phyloP scores from a whole-genome alignment of 257 asterid species.

The Penstemon barbatus region DNA sequence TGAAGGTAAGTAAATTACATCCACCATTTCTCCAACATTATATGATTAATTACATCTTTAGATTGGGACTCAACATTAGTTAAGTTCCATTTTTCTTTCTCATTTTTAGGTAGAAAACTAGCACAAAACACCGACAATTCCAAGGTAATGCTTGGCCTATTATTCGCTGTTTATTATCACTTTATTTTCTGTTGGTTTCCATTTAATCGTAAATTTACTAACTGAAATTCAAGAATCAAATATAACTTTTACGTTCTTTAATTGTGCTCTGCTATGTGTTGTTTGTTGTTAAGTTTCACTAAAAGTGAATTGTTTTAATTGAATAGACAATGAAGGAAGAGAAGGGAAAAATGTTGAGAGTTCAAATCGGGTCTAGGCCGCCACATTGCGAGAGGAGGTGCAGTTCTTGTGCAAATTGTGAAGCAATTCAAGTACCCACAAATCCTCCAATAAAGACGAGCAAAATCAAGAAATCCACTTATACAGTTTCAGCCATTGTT shows the following conservation, averaged over 20 bases:
- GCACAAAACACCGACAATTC: conserved; percentile 25
- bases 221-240: too few species aligned
- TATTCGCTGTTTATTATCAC: not conserved
- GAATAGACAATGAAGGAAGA: conserved; percentile 27
- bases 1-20: conserved; percentile 42
- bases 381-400: conserved; percentile 79
- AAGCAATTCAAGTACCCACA: conserved; percentile 86
- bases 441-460: conserved; percentile 43
- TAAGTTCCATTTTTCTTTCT: not conserved
- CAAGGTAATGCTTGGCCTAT: conserved; percentile 32
- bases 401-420: conserved; percentile 61
- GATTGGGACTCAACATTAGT: not conserved
- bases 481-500: conserved; percentile 19
- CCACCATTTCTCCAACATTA: not conserved
- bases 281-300: not conserved
- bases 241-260: too few species aligned
- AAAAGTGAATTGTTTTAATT: not conserved
- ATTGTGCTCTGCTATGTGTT: not conserved
- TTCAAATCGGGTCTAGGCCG: conserved; percentile 73
- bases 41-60: too few species aligned
- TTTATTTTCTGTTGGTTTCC: not conserved
- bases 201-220: not conserved
- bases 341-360: conserved; percentile 36
- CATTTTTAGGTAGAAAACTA: conserved; percentile 53
- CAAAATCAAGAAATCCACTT: conserved; percentile 31